These are phyloP conservation scores for Ganoderma sinense DNA, from an alignment of 1,284 basidiomycete species.

Conservation along the genomic window DNA sequence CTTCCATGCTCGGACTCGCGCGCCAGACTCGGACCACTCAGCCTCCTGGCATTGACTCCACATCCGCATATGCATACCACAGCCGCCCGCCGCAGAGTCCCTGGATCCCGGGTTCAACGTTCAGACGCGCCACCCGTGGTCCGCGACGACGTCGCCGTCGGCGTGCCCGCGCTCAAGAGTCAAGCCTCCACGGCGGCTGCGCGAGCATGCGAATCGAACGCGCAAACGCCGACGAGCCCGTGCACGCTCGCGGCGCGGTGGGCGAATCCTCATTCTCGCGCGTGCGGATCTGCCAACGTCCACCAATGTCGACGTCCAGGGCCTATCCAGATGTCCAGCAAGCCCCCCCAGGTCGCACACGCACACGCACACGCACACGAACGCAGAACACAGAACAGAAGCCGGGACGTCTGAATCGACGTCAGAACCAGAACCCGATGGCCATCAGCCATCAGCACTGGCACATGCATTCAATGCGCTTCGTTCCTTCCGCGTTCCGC, in stretches of 20 bases:
- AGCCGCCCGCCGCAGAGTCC: no score
- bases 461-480: not conserved
- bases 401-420: not conserved
- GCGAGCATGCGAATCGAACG: not conserved
- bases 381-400: not conserved
- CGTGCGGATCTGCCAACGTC: not conserved
- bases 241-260: not conserved
- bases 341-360: no score
- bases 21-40: no score
- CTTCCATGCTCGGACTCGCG: no score
- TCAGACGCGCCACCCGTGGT: not conserved
- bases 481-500: not conserved
- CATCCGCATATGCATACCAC: not conserved
- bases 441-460: not conserved
- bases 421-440: slow-evolving; percentile 1
- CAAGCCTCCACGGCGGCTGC: not conserved
- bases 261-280: not conserved
- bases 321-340: no score
- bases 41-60: not conserved
- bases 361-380: no score
- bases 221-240: not conserved
- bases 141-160: not conserved
- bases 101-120: not conserved
- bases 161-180: not conserved
- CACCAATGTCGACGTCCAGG: not conserved